Base-by-base conservation (phyloP, 208 protist species). In the Zelonia costaricensis region DNA sequence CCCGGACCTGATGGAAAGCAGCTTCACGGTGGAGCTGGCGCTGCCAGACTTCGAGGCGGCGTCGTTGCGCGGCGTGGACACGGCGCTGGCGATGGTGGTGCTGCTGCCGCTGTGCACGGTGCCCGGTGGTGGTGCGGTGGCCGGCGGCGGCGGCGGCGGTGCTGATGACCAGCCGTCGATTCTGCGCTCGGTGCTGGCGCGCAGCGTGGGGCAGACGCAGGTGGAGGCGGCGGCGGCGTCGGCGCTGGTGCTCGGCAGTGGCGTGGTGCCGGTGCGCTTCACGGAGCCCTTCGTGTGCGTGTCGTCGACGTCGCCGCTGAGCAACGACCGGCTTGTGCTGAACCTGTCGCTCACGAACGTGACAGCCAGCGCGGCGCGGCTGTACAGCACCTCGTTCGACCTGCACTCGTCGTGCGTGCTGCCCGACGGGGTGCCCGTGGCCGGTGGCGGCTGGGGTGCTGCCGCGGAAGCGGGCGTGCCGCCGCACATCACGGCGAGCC, bases 311-410 rank as follows among this genome's bases (percentile, higher is more conserved):
- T 82, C 76, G 38, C 74, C 74, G 10, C 70, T 85, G 10, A 74
- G 78, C 36, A 74, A 67, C 62, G 74, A 80, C 57, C 79, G 75
- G 28, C 71, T 89, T 16, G 48, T 89, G 52, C 60, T 89, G 43
- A 88, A 75, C 51, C 39, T 91, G 23, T 82, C 68, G n/a, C 63
- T 91, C 20, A 77, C 63, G 16, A 93, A 93, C 57, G 49, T 78
- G 51, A 59, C 60, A 16, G n/a, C 36, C n/a, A 35, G 45, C 42
- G 74, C 78, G 27, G 69, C 88, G 45, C 48, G 52, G 28, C 62
- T 93, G 20, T 60, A 78, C 39, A 70, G 74, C 53, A 79, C 76
- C 2, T 82, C 70, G 12, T 77, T 93, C 36, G 87, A 93, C 46
- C 65, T 91, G 35, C 79, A 82, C 63, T 82, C 87, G 22, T 85